These are phyloP conservation scores for Monocercomonoides exilis DNA, from an alignment of 78 protist species.

Conservation along the genomic window DNA sequence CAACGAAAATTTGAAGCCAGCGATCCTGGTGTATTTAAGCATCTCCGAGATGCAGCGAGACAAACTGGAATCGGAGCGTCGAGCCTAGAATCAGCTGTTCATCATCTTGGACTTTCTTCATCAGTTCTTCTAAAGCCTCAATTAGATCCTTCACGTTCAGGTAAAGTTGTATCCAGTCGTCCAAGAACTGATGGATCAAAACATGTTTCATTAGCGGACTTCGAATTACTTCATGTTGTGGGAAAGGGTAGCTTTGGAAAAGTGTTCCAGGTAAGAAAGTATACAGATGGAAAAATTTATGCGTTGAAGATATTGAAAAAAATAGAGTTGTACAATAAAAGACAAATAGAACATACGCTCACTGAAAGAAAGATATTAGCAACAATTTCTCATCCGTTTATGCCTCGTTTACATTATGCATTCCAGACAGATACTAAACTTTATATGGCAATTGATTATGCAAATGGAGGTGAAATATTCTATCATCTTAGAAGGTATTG, in stretches of 20 bases:
- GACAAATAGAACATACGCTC: slow-evolving; percentile 21
- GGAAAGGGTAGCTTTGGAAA: slow-evolving; percentile 20
- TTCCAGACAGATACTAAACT: slow-evolving; percentile 3
- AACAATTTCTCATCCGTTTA: not conserved
- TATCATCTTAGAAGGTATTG: not conserved
- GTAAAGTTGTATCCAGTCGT: not conserved
- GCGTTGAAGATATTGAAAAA: slow-evolving; percentile 28
- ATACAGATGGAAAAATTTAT: not conserved
- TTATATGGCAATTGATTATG: not conserved
- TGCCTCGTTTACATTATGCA: not conserved
- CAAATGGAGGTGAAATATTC: slow-evolving; percentile 17
- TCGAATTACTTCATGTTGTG: not conserved
- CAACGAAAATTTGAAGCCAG: not conserved
- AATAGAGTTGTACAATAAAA: not conserved
- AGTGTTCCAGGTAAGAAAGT: not conserved
- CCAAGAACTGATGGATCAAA: not conserved
- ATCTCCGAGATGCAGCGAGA: not conserved
- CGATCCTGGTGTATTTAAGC: not conserved
- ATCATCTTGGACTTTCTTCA: not conserved
- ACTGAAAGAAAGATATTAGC: slow-evolving; percentile 23
- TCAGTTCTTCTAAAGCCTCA: not conserved
- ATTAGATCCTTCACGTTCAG: not conserved
- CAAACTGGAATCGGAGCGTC: not conserved
- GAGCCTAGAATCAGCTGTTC: not conserved
- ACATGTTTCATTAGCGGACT: not conserved